Evolutionary conservation across 108 stramenopile species (phyloP), one percentile per base, ranked within the genome.

Genomic region (Skeletonema menzelii): DNA sequence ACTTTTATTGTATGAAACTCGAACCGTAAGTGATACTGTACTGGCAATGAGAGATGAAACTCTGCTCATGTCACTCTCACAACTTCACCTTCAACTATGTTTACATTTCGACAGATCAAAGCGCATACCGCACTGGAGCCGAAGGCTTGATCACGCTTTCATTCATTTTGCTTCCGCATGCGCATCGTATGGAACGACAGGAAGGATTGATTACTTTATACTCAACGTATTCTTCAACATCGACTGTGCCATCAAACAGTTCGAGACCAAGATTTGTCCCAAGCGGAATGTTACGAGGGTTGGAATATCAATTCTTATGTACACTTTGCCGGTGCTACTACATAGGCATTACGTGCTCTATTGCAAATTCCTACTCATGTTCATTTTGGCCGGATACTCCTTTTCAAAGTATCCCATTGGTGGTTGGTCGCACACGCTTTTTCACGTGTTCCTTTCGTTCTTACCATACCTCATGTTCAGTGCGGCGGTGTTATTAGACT

Each of bases 61-160:
- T n/a, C 55, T 73, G 11, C 92, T 90, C 42, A 74, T 83, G 11
- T 89, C 92, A 6, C 87, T 90, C 77, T 89, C 89, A 7, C 70
- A 89, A 31, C 35, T 88, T 31, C 88, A 93, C 64, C 86, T 88
- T 46, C 86, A 81, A 80, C 72, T 47, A 1, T 91, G 79, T 47
- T 85, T 88, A 49, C 59, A 62, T 66, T 62, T 93, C 12, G 69
- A 76, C 55, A 62, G 80, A 56, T 73, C 77, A 28, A 69, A 81
- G 8, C 82, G 91, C 42, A 77, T 85, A 28, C 67, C 81, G n/a
- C 92, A 93, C 56, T 93, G 88, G 92, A 88, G 84, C 65, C 77
- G 92, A 58, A 85, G 90, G 38, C 77, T 93, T 74, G 92, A 93
- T 74, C 86, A 93, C 70, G 73, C 84, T 13, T 86, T 89, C 75